Base-by-base conservation (phyloP, 2,329 filamentous ascomycete species). In the Ophiostoma ulmi region DNA sequence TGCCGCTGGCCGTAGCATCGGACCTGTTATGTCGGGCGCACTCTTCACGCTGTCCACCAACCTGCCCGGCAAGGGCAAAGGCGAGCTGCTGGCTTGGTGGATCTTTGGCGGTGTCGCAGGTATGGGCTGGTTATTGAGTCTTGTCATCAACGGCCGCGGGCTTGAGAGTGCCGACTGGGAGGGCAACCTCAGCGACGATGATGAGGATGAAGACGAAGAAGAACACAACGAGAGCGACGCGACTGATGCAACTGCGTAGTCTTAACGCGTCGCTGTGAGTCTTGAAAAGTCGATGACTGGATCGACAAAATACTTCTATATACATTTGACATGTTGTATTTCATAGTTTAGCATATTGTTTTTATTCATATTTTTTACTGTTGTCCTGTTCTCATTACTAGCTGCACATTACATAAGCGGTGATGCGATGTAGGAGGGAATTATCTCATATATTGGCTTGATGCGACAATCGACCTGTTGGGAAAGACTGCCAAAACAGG, bases 21-120 rank as follows among this genome's bases (percentile, higher is more conserved):
- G 95, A 0, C 95, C 95, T 0, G 94, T 98, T 74, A 82, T 97
- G 0, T 95, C 93, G 0, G 95, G 95, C 0, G 89, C 89, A 0
- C 83, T 99, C 0, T 99, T 97, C 79, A 92, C 92, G 0, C 82
- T 94, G 0, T 90, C 93, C 0, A 90, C 88, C 0, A 85, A 86
- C 67, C 84, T 97, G 5, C 82, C 85, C 13, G 8, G 52, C n/a
- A 58, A 58, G 91, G 61, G 90, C 2, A 95, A 93, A 76, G 94
- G 95, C 1, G 94, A 97, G 79, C 88, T 89, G 1, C 80, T 98
- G 5, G 89, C 92, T 0, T 99, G 96, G 86, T 92, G 92, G 1
- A 79, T 97, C 0, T 98, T 98, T 78, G 94, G 91, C 0, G 93
- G 91, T 0, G 84, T 98, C 2, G 87, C 92, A 0, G 88, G 97